A percentile compares a stretch with the other conserved stretches of the same genome.
These are phyloP conservation scores for Cladosporium phlei DNA, from an alignment of 2,329 filamentous ascomycete species.

Conservation along the genomic window DNA sequence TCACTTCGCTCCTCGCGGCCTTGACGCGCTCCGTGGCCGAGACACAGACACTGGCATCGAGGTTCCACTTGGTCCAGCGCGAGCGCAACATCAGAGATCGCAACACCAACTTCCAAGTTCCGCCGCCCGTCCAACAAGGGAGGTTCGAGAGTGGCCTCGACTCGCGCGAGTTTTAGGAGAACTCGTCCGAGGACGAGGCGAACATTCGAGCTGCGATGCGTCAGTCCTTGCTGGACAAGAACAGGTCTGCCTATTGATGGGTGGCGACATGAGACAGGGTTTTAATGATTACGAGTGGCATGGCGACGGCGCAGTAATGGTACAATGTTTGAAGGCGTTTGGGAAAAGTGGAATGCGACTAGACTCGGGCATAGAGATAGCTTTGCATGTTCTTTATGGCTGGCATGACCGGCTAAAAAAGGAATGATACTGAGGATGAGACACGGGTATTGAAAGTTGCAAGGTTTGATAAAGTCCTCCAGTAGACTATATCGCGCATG, in stretches of 20 bases:
- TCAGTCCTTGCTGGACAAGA: not conserved
- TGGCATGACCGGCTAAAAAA: too few species aligned
- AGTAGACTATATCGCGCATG: not conserved
- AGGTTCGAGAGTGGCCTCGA: not conserved
- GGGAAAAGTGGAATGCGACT: not conserved
- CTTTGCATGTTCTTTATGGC: too few species aligned
- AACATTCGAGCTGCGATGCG: conserved; percentile 1
- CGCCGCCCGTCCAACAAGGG: too few species aligned
- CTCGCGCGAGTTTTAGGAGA: conserved; percentile 1
- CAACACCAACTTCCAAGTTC: too few species aligned
- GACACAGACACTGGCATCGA: conserved; percentile 69
- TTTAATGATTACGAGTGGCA: conserved; percentile 1
- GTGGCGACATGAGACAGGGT: not conserved
- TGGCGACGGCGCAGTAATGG: not conserved
- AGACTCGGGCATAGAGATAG: not conserved
- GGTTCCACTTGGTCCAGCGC: conserved; percentile 51
- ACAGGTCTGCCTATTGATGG: not conserved
- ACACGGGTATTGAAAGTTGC: too few species aligned
- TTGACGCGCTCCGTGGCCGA: conserved; percentile 68
- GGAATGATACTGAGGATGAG: too few species aligned
- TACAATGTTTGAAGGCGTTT: too few species aligned
- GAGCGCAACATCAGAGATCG: conserved; percentile 35
- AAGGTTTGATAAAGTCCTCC: too few species aligned
- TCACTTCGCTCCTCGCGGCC: conserved; percentile 70
- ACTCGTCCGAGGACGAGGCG: not conserved